Evolutionary conservation across 768 basidiomycete species (phyloP), one percentile per base, ranked within the genome.

Genomic region (Mycena sanguinolenta): DNA sequence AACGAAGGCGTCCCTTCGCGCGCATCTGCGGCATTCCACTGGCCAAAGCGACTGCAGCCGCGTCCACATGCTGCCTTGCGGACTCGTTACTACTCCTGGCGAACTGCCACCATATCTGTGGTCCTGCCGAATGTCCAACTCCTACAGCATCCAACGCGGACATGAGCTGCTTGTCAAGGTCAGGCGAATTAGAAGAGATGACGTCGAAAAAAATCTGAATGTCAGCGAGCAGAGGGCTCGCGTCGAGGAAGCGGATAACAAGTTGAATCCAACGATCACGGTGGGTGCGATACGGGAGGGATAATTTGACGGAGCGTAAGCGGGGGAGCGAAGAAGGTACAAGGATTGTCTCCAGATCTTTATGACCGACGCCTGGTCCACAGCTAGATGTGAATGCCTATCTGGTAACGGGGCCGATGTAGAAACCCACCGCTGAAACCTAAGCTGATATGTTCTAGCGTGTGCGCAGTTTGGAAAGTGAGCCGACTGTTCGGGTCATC

Each of bases 281-380:
- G 23, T 16, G 38, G 14, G 13, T 12, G 6, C 6, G 13, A 4
- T 39, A 39, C 2, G n/a, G 6, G 1, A 58, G 23, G 38, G 34
- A 39, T 23, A 58, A 58, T 38, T 38, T 38, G 57, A 39, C 57
- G 21, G 57, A 58, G 57, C 57, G 38, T 5, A 58, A 38, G 5
- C 14, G 14, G n/a, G 57, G 57, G 25, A 58, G 57, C 4, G 36
- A 4, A 7, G 57, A 16, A 27, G 23, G 34, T 23, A 30, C n/a
- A 16, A 23, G 39, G 55, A 10, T n/a, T n/a, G 8, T 21, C 8
- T 19, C n/a, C 5, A 50, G 23, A 19, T 10, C 23, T 16, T n/a
- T n/a, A n/a, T n/a, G n/a, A n/a, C n/a, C n/a, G n/a, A n/a, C n/a
- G n/a, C n/a, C n/a, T n/a, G n/a, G 23, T 46, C 23, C 6, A 21